Percentiles rank a stretch among this genome's conserved stretches.
Conservation (phyloP, 1,284 basidiomycete species). For the Volvariella volvacea region DNA sequence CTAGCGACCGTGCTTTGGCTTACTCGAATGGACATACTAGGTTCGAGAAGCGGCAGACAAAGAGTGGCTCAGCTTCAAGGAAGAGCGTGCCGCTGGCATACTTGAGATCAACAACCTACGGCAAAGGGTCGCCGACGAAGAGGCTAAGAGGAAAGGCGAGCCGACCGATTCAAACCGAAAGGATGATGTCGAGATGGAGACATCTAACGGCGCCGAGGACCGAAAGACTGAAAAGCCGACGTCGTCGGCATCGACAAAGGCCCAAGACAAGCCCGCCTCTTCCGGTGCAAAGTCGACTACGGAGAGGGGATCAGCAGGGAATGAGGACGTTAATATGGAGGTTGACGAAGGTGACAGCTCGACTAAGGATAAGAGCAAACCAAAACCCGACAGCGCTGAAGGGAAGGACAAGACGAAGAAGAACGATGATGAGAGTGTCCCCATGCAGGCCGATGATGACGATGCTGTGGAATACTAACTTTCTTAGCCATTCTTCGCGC, state of each 20-base stretch:
- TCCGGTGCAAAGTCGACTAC: slow-evolving; percentile 13
- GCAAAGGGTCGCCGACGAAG: slow-evolving; percentile 58
- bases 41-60: slow-evolving; percentile 55
- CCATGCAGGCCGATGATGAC: slow-evolving; percentile 38
- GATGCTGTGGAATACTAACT: slow-evolving; percentile 37
- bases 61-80: slow-evolving; percentile 59
- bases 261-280: slow-evolving; percentile 6
- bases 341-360: slow-evolving; percentile 26
- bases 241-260: slow-evolving; percentile 2
- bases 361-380: slow-evolving; percentile 28
- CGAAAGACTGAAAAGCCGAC: slow-evolving; percentile 12
- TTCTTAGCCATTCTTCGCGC: no score
- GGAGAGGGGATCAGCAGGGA: slow-evolving; percentile 11
- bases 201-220: slow-evolving; percentile 15
- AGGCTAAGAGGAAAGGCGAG: slow-evolving; percentile 39
- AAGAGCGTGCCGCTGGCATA: slow-evolving; percentile 51
- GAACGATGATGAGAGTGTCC: slow-evolving; percentile 37
- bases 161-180: slow-evolving; percentile 17
- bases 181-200: slow-evolving; percentile 20
- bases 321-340: slow-evolving; percentile 33
- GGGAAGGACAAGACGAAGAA: slow-evolving; percentile 15
- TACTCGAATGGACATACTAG: slow-evolving; percentile 37
- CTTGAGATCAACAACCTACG: slow-evolving; percentile 58
- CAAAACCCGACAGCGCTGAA: slow-evolving; percentile 19
- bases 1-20: neutral